A percentile compares a stretch with the other conserved stretches of the same genome.
phyloP scores from a whole-genome alignment of 1,139 yeast genomes.

The Scheffersomyces quercinus region DNA sequence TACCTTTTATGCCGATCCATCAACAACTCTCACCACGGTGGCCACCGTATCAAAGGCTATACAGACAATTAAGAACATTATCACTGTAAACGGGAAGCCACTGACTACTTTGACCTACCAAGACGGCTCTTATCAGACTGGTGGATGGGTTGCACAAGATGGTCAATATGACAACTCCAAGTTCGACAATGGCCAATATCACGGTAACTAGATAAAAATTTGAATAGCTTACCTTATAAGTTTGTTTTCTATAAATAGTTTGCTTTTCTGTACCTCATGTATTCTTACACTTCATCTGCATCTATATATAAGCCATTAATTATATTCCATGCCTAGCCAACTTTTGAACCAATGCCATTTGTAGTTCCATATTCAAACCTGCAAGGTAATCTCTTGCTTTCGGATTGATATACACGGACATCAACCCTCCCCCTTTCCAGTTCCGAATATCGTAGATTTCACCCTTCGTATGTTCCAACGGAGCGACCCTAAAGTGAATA shows the following conservation, averaged over 20 bases:
- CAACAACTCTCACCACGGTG: constrained; percentile 1
- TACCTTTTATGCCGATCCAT: background rate
- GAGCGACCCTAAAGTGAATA: constrained; percentile 29
- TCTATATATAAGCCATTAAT: too few species aligned
- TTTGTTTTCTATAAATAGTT: too few species aligned
- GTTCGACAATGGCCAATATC: background rate
- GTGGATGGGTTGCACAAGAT: background rate
- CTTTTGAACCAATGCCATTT: constrained; percentile 16
- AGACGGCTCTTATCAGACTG: background rate
- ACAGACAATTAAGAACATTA: background rate
- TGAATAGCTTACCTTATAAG: too few species aligned
- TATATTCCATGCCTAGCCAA: too few species aligned
- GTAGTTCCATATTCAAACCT: constrained; percentile 38
- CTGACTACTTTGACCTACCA: background rate
- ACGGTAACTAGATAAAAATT: background rate
- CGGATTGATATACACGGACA: constrained; percentile 47
- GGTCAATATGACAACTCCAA: constrained; percentile 1
- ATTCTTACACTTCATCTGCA: too few species aligned
- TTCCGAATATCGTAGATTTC: constrained; percentile 32
- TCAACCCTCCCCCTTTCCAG: constrained; percentile 43
- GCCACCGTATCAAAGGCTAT: background rate
- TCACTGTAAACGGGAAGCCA: too few species aligned
- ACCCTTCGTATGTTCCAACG: constrained; percentile 29
- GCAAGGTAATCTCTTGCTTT: constrained; percentile 37
- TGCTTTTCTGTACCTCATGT: too few species aligned